phyloP scores from a whole-genome alignment of 106 monocot genomes.

The Triglochin maritima region DNA sequence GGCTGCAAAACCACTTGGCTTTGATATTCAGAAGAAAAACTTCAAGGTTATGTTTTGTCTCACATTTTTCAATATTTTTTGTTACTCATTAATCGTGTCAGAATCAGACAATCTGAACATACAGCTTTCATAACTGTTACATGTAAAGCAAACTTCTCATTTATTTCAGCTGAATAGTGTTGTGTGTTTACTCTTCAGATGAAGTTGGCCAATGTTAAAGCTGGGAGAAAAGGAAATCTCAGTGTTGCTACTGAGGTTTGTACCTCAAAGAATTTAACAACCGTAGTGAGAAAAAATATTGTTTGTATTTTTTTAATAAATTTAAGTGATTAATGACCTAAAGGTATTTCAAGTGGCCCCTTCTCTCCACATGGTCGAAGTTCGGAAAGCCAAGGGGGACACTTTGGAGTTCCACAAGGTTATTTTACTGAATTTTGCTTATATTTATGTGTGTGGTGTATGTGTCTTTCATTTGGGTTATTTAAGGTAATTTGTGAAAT shows the following conservation, averaged over 20 bases:
- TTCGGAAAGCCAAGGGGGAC: constrained; percentile 77
- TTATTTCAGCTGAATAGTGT: too few relatives aligned
- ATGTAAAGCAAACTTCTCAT: too few relatives aligned
- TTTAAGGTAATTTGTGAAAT: too few relatives aligned
- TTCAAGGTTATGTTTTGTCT: constrained; percentile 41
- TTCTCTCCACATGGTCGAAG: constrained; percentile 81
- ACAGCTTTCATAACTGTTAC: too few relatives aligned
- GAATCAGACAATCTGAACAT: too few relatives aligned
- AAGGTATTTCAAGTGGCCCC: constrained; percentile 90
- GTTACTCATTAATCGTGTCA: too few relatives aligned
- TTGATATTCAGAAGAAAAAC: constrained; percentile 74
- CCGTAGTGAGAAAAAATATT: too few relatives aligned
- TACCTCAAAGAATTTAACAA: not conserved
- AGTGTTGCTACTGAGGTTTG: constrained; percentile 79
- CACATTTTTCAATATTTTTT: too few relatives aligned
- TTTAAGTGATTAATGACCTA: not conserved
- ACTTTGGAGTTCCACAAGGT: constrained; percentile 83
- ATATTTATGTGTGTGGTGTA: too few relatives aligned
- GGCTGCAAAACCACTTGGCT: constrained; percentile 80
- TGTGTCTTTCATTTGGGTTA: too few relatives aligned
- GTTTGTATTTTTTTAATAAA: too few relatives aligned
- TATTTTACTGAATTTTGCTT: not conserved
- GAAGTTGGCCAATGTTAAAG: constrained; percentile 59
- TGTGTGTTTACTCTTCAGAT: constrained; percentile 27
- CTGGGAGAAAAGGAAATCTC: constrained; percentile 84